Conservation (phyloP, 1,139 yeast genomes). For the Yamadazyma buinensis region DNA sequence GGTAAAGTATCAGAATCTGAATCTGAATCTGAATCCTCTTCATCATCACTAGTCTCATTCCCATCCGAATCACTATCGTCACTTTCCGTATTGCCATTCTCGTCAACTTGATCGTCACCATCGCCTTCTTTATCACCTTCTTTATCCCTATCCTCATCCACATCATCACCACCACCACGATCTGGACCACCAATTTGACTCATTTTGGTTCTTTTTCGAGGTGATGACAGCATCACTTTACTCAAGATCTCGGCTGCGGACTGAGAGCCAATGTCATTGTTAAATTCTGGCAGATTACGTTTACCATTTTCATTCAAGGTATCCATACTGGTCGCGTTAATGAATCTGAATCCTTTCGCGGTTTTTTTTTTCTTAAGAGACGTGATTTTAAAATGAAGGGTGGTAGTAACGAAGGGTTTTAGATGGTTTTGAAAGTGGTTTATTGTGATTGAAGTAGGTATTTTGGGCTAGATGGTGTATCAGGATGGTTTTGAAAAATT, state of each 20-base stretch:
- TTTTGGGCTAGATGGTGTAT: too few species aligned
- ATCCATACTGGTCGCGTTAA: too few species aligned
- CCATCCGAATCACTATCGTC: background rate
- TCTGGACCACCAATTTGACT: background rate
- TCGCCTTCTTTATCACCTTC: constrained; percentile 2
- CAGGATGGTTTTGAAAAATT: too few species aligned
- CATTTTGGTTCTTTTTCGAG: constrained; percentile 3
- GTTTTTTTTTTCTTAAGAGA: too few species aligned
- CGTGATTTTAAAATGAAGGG: too few species aligned
- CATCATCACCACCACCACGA: background rate
- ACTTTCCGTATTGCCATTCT: background rate
- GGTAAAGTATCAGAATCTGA: background rate
- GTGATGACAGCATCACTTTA: constrained; percentile 2
- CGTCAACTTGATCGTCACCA: background rate
- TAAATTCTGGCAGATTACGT: background rate
- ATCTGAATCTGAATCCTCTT: background rate
- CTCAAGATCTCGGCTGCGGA: constrained; percentile 1
- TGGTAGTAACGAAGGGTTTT: too few species aligned
- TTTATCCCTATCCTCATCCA: background rate
- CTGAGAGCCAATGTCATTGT: constrained; percentile 1
- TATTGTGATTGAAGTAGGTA: too few species aligned
- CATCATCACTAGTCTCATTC: background rate
- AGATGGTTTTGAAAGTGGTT: too few species aligned
- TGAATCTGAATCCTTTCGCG: too few species aligned
- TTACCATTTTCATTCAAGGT: background rate